Conservation (phyloP, 139 green algal species). For the Coelastrella sp. region DNA sequence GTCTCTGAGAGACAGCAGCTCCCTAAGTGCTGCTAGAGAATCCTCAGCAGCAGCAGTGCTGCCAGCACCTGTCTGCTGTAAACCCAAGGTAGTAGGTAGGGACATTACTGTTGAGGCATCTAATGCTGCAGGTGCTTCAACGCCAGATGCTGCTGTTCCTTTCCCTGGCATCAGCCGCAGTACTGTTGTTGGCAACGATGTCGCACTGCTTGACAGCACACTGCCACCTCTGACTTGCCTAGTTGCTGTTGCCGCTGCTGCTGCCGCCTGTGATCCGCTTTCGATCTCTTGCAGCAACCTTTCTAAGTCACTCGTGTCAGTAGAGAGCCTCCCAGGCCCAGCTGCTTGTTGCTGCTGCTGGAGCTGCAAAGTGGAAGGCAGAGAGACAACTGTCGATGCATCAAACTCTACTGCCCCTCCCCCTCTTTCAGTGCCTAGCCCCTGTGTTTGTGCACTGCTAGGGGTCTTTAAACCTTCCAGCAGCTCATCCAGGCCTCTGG, state of each 20-base stretch:
- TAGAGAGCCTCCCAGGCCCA: too few relatives aligned
- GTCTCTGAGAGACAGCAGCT: conserved; percentile 35
- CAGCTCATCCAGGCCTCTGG: neutral
- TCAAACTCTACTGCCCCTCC: too few relatives aligned
- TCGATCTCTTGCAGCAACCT: neutral
- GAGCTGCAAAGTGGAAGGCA: too few relatives aligned
- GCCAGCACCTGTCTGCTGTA: neutral
- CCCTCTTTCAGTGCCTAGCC: too few relatives aligned
- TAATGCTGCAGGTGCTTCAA: neutral
- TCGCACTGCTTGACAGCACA: conserved; percentile 6
- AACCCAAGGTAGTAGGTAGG: neutral
- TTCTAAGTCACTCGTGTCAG: neutral
- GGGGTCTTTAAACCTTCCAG: neutral
- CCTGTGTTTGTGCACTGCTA: too few relatives aligned
- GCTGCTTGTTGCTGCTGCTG: too few relatives aligned
- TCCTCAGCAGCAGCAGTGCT: neutral
- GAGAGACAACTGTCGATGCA: too few relatives aligned
- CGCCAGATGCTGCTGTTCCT: neutral
- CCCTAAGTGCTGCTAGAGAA: conserved; percentile 4
- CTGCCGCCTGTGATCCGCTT: neutral
- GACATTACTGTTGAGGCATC: conserved; percentile 11
- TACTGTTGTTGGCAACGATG: conserved; percentile 33
- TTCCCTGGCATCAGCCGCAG: neutral
- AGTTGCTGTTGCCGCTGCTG: too few relatives aligned
- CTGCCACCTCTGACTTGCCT: neutral